Conservation (phyloP, 1,139 yeast genomes). For the Suhomyces kunorum region DNA sequence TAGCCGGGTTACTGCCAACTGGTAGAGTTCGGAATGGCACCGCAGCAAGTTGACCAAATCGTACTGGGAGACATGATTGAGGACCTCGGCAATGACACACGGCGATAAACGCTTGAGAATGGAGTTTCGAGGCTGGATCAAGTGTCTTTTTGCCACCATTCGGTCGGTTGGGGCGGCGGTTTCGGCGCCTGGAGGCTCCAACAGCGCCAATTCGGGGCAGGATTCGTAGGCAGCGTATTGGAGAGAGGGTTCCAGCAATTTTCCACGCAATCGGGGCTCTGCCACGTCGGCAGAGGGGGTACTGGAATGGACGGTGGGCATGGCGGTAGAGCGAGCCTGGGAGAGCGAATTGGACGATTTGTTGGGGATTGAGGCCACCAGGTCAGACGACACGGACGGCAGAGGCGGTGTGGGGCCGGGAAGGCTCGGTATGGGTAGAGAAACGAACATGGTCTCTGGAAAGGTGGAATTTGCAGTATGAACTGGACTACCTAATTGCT, state of each 20-base stretch:
- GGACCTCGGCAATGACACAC: slow-evolving; percentile 17
- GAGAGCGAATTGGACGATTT: too few species aligned
- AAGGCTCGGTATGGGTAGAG: neutral
- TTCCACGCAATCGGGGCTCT: too few species aligned
- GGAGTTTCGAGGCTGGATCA: slow-evolving; percentile 14
- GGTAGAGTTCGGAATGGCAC: slow-evolving; percentile 28
- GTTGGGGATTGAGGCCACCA: too few species aligned
- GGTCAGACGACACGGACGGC: too few species aligned
- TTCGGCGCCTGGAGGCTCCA: too few species aligned
- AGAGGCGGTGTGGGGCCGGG: too few species aligned
- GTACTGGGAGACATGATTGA: slow-evolving; percentile 33
- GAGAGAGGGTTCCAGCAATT: too few species aligned
- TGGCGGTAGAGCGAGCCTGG: neutral
- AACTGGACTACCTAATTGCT: neutral
- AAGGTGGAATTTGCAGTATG: too few species aligned
- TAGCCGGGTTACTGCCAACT: slow-evolving; percentile 27
- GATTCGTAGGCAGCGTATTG: too few species aligned
- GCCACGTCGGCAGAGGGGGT: neutral
- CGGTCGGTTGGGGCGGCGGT: neutral
- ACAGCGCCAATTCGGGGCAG: too few species aligned
- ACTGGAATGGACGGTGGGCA: neutral
- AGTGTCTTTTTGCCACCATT: neutral
- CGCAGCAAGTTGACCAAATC: slow-evolving; percentile 31
- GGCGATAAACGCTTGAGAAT: slow-evolving; percentile 16
- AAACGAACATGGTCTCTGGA: neutral